phyloP scores from a whole-genome alignment of 495 filamentous ascomycete genomes.

The Xylaria sp. region DNA sequence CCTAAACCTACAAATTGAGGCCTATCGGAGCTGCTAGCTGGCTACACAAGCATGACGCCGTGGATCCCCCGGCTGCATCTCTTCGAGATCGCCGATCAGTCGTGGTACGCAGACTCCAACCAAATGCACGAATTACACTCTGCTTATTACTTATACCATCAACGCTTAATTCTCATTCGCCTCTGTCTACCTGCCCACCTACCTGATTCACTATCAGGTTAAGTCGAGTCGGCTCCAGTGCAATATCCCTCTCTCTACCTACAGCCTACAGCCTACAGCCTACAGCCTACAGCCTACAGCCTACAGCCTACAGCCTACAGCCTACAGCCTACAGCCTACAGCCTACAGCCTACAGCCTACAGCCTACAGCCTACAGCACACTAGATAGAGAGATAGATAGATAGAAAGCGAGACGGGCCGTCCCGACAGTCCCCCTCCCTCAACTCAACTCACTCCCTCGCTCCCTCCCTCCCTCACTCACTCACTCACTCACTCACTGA shows the following conservation, averaged over 20 bases:
- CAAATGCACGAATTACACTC: neutral
- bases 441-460: too few relatives aligned
- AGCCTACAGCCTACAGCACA: too few relatives aligned
- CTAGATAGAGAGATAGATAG: too few relatives aligned
- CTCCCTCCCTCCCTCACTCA: too few relatives aligned
- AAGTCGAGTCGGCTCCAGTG: neutral
- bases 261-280: too few relatives aligned
- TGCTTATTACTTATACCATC: neutral
- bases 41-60: conserved; percentile 51
- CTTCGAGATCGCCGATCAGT: conserved; percentile 62
- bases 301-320: too few relatives aligned
- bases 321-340: too few relatives aligned
- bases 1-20: neutral
- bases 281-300: too few relatives aligned
- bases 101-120: conserved; percentile 49
- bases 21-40: neutral
- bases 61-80: conserved; percentile 61
- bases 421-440: conserved; percentile 3
- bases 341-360: too few relatives aligned
- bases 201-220: neutral
- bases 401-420: neutral
- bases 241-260: neutral
- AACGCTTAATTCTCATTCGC: neutral
- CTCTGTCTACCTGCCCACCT: too few relatives aligned
- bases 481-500: neutral